Evolutionary conservation across 2,329 filamentous ascomycete genomes (phyloP).

Genomic region (Escovopsis sp.): DNA sequence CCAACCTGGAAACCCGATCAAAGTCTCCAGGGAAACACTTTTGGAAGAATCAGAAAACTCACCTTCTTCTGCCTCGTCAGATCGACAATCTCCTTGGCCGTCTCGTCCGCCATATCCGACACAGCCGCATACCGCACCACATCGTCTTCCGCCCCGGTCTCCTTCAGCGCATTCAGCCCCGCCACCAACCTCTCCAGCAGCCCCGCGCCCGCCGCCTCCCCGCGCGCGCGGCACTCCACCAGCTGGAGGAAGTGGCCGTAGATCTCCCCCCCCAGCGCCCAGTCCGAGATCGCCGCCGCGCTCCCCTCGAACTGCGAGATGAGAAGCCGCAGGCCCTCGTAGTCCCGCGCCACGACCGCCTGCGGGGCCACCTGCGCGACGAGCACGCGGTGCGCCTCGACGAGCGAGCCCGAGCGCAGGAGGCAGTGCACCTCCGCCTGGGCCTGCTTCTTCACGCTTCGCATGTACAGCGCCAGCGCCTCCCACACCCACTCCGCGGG

Average conservation of each 20-base stretch:
- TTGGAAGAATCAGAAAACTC: no score
- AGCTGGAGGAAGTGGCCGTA: conserved; percentile 50
- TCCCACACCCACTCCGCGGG: conserved; percentile 72
- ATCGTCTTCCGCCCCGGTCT: conserved; percentile 25
- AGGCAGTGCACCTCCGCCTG: conserved; percentile 63
- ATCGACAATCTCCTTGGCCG: conserved; percentile 50
- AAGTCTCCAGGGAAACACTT: no score
- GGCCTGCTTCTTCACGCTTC: conserved; percentile 53
- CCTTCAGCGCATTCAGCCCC: conserved; percentile 40
- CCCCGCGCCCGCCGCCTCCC: conserved; percentile 23
- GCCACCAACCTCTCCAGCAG: conserved; percentile 41
- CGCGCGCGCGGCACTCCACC: conserved; percentile 27
- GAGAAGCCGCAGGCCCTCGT: conserved; percentile 50
- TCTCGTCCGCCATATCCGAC: conserved; percentile 63
- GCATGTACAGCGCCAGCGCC: conserved; percentile 71
- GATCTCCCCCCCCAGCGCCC: conserved; percentile 66
- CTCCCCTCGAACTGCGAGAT: conserved; percentile 56
- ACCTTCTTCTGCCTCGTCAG: conserved; percentile 41
- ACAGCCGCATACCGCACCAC: conserved; percentile 52
- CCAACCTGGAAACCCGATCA: no score
- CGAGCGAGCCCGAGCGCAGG: conserved; percentile 58
- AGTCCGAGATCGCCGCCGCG: conserved; percentile 48
- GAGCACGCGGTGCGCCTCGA: conserved; percentile 74
- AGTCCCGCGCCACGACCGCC: conserved; percentile 71
- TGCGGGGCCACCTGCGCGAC: conserved; percentile 65